A percentile compares a stretch with the other conserved stretches of the same genome.
Conservation (phyloP, 2,329 filamentous ascomycete species). For the Cercospora sp. region DNA sequence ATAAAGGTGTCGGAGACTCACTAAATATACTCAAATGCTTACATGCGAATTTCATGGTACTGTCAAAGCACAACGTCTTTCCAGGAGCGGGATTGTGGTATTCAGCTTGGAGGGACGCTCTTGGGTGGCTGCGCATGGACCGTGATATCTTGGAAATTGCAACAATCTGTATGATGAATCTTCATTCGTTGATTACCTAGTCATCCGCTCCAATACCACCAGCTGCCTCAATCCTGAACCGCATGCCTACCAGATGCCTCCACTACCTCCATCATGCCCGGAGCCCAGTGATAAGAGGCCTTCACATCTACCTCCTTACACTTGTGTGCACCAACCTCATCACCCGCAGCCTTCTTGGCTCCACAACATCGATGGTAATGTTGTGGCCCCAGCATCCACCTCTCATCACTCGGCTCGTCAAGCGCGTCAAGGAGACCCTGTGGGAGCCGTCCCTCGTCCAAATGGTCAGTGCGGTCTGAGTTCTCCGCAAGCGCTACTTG, state of each 20-base stretch:
- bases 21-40: no score
- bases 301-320: neutral
- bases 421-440: neutral
- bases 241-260: neutral
- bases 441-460: neutral
- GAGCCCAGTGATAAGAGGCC: neutral
- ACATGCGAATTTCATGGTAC: no score
- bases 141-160: no score
- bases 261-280: neutral
- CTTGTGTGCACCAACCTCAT: neutral
- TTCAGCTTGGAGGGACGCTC: no score
- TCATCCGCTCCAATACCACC: neutral
- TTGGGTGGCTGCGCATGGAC: no score
- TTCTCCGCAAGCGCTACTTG: neutral
- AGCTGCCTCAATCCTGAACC: neutral
- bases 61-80: no score
- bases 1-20: no score
- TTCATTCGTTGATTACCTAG: neutral
- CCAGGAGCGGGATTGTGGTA: no score
- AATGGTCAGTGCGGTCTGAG: neutral
- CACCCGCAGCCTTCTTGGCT: neutral
- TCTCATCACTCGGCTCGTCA: neutral
- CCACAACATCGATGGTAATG: slow-evolving; percentile 4
- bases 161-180: no score
- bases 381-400: neutral